Evolutionary conservation across 163 green algal species (phyloP).

Genomic region (Scenedesmus sp.): DNA sequence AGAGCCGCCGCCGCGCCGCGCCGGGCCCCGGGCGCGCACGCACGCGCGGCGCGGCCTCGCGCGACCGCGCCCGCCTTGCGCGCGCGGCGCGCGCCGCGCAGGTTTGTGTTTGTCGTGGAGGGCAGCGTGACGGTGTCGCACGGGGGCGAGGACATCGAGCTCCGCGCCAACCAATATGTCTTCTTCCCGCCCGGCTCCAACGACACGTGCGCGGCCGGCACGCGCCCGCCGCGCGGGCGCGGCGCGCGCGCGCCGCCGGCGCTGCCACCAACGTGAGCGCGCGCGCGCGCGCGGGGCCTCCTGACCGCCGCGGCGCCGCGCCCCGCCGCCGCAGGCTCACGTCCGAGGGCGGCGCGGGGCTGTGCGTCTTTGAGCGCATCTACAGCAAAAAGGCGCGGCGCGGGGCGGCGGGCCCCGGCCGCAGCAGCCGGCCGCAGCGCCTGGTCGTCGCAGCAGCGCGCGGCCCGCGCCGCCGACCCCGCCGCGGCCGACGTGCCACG

Average conservation of each 20-base stretch:
- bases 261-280: not conserved
- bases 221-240: too few relatives aligned
- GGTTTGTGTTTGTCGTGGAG: constrained; percentile 82
- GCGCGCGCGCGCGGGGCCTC: too few relatives aligned
- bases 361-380: constrained; percentile 81
- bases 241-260: constrained; percentile 48
- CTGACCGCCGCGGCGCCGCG: not conserved
- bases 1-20: too few relatives aligned
- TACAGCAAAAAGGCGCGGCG: constrained; percentile 58
- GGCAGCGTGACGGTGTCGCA: constrained; percentile 56
- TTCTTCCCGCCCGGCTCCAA: constrained; percentile 78
- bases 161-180: constrained; percentile 74
- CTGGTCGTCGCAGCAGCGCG: too few relatives aligned
- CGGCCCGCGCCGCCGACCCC: too few relatives aligned
- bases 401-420: too few relatives aligned
- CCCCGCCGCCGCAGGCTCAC: constrained; percentile 49
- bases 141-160: constrained; percentile 25
- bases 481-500: too few relatives aligned
- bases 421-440: too few relatives aligned
- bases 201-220: constrained; percentile 15
- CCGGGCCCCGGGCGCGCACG: not conserved
- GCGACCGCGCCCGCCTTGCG: not conserved
- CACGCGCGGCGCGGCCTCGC: not conserved
- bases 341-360: constrained; percentile 58
- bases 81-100: constrained; percentile 48